These are phyloP conservation scores for Crithidia expoeki DNA, from an alignment of 208 protist species.

Conservation along the genomic window DNA sequence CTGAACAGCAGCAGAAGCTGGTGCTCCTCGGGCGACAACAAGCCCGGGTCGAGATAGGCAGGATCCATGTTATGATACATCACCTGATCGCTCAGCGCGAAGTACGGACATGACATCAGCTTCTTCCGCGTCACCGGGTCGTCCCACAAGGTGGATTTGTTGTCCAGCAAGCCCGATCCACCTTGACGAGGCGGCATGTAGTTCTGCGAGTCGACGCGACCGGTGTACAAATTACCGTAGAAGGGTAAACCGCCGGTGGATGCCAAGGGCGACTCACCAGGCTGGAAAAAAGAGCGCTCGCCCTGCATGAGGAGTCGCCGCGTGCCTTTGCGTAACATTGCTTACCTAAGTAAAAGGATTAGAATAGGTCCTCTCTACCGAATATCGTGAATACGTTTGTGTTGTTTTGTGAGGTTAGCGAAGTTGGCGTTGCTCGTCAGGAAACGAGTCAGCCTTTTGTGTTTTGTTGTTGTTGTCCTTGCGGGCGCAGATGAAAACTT, in stretches of 20 bases:
- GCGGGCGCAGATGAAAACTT: too few species aligned
- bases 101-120: constrained; percentile 83
- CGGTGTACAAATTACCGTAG: constrained; percentile 86
- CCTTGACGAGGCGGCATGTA: constrained; percentile 70
- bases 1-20: constrained; percentile 85
- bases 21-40: constrained; percentile 84
- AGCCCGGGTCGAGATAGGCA: constrained; percentile 78
- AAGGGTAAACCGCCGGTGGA: constrained; percentile 79
- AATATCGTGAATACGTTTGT: too few species aligned
- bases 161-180: constrained; percentile 53
- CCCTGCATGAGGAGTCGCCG: constrained; percentile 58
- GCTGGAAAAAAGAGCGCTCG: constrained; percentile 65
- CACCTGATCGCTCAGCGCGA: constrained; percentile 88
- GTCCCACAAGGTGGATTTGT: constrained; percentile 66
- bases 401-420: too few species aligned
- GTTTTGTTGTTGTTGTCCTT: too few species aligned
- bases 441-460: too few species aligned
- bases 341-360: not conserved
- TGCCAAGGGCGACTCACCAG: constrained; percentile 54
- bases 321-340: constrained; percentile 38
- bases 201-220: constrained; percentile 79
- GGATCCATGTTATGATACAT: constrained; percentile 91
- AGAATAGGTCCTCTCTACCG: too few species aligned
- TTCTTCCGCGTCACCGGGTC: constrained; percentile 57
- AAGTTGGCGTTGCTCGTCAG: too few species aligned